phyloP scores from a whole-genome alignment of 1,139 yeast species.

The Saccharomycopsis crataegensis region DNA sequence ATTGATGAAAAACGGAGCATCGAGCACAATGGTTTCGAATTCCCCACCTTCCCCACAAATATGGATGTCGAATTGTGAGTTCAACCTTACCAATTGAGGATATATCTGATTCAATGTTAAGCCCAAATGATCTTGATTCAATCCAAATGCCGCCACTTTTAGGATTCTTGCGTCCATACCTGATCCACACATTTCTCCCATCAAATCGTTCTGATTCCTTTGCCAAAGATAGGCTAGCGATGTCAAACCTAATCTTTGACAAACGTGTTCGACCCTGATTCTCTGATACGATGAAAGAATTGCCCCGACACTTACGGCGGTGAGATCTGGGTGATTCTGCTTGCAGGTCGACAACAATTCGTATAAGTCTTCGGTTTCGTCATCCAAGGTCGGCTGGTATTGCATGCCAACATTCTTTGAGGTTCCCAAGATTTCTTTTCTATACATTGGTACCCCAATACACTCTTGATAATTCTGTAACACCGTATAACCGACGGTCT shows the following conservation, averaged over 20 bases:
- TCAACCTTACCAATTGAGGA: conserved; percentile 51
- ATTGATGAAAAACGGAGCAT: conserved; percentile 68
- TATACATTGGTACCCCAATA: conserved; percentile 69
- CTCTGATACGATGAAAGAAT: conserved; percentile 89
- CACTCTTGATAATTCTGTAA: conserved; percentile 61
- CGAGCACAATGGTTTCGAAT: conserved; percentile 86
- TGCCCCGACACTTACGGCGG: conserved; percentile 93
- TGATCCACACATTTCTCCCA: conserved; percentile 67
- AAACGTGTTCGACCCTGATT: conserved; percentile 87
- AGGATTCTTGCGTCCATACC: conserved; percentile 66
- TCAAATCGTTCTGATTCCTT: conserved; percentile 66
- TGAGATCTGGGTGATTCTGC: conserved; percentile 56
- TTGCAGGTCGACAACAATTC: conserved; percentile 42
- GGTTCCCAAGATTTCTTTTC: conserved; percentile 57
- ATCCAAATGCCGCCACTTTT: conserved; percentile 90
- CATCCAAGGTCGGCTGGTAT: conserved; percentile 55
- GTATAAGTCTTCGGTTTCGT: conserved; percentile 81
- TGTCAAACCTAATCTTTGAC: conserved; percentile 60
- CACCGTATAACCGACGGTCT: conserved; percentile 92
- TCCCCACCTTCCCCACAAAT: conserved; percentile 99
- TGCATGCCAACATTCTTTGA: conserved; percentile 64
- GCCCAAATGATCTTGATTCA: conserved; percentile 60
- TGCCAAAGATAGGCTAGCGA: conserved; percentile 85
- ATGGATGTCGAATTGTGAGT: conserved; percentile 69
- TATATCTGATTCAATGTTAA: conserved; percentile 53